Base-by-base conservation (phyloP, 768 basidiomycete species). In the Kwoniella dendrophila region DNA sequence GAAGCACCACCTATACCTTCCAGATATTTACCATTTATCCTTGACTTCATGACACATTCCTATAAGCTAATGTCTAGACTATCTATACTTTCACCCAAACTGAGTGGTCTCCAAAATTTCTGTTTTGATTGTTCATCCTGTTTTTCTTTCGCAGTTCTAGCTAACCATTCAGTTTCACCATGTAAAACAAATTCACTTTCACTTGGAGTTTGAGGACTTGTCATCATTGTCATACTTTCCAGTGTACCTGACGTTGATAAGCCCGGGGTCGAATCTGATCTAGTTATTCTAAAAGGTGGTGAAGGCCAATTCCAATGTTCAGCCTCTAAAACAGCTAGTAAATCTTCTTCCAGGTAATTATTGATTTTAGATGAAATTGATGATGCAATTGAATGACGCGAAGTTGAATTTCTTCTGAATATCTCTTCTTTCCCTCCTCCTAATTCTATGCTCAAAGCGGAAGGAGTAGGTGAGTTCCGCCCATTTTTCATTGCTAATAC, bases 291-390 rank as follows among this genome's bases (percentile, higher is more conserved):
- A 29, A 58, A 58, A 24, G 56, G 56, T 29, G 56, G 56, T n/a
- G 56, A 49, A 18, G 56, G 56, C 56, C 56, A 58, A 48, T 48
- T 26, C 56, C 56, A 58, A 18, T 48, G 24, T 26, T 58, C 45
- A 34, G 56, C 56, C 6, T 58, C 56, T 18, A 48, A 10, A 10
- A 58, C 32, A 26, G 56, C 56, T 34, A 48, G 16, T 12, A 48
- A 18, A 40, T 43, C 56, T 49, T 58, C 45, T 26, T 58, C 56
- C 14, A 51, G 20, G 32, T 33, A 22, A 20, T 26, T n/a, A 22
- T 51, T 51, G 30, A 7, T 11, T 34, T 34, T 51, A 4, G 49
- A 51, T 6, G 32, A 51, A 18, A 34, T 33, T 14, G 49, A 51
- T 33, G 49, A 51, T 22, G 49, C 49, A 14, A 51, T 51, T n/a